These are phyloP conservation scores for Aspergillus baeticus DNA, from an alignment of 495 filamentous ascomycete genomes.

Conservation along the genomic window DNA sequence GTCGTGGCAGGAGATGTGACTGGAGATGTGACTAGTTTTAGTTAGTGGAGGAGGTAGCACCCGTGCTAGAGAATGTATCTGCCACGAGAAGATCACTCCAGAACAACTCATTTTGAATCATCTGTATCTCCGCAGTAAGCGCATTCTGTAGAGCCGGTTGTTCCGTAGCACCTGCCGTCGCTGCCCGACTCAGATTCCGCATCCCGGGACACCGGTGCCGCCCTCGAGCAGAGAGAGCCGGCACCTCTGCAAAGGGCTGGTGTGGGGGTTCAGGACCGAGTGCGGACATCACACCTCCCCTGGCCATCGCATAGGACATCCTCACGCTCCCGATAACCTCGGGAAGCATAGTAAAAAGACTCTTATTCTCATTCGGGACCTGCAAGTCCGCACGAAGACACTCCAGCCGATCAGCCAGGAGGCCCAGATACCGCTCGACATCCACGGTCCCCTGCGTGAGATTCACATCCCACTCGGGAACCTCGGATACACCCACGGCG, in stretches of 20 bases:
- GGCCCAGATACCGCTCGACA: background rate
- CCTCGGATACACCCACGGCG: background rate
- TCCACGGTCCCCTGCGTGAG: background rate
- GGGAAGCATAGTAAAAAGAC: background rate
- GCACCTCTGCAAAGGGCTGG: background rate
- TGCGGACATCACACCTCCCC: background rate
- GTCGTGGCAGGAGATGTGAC: no score
- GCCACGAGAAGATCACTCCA: background rate
- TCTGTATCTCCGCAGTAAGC: background rate
- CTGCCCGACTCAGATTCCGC: background rate
- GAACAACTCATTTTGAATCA: background rate
- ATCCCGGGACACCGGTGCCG: background rate
- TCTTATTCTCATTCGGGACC: background rate
- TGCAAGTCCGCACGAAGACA: background rate
- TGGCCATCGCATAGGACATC: background rate
- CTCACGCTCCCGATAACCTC: constrained; percentile 2
- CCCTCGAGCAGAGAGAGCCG: background rate
- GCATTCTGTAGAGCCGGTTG: background rate
- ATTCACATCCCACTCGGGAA: background rate
- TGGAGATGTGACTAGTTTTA: background rate
- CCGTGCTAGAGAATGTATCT: background rate
- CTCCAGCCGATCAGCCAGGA: background rate
- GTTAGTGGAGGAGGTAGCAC: no score
- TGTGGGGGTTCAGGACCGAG: background rate
- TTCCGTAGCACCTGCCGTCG: background rate